Percentiles rank a stretch among this genome's conserved stretches.
Evolutionary conservation across 2,329 filamentous ascomycete species (phyloP).

Genomic region (Sporothrix mexicana): DNA sequence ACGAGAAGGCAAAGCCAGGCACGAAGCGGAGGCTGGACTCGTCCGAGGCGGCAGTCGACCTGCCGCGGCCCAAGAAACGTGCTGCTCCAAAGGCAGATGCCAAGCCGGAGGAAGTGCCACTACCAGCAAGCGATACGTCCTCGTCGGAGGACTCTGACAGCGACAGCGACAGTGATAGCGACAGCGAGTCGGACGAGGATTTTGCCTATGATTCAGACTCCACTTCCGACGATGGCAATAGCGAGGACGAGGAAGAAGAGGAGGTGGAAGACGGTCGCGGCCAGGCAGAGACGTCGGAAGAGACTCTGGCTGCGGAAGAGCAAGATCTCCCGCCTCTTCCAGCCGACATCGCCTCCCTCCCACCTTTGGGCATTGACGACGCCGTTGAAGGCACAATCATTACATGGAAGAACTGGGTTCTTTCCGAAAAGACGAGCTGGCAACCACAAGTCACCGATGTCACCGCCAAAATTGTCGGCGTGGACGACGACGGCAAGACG

Average conservation of each 20-base stretch:
- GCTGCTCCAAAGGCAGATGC: not conserved
- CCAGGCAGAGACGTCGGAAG: not conserved
- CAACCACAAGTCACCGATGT: slow-evolving; percentile 67
- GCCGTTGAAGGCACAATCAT: slow-evolving; percentile 67
- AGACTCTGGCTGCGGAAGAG: slow-evolving; percentile 36
- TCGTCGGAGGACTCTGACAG: slow-evolving; percentile 13
- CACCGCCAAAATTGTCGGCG: slow-evolving; percentile 68
- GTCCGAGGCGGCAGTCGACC: not conserved
- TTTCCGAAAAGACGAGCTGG: slow-evolving; percentile 69
- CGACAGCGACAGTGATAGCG: not conserved
- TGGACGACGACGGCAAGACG: slow-evolving; percentile 55
- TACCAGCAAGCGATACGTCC: not conserved
- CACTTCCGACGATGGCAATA: too few species aligned
- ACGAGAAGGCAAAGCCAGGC: not conserved
- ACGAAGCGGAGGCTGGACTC: slow-evolving; percentile 9
- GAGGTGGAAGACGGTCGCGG: not conserved
- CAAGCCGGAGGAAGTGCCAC: not conserved
- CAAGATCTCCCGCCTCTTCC: slow-evolving; percentile 70
- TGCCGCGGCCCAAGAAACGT: slow-evolving; percentile 26
- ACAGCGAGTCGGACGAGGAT: not conserved
- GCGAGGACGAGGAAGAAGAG: too few species aligned
- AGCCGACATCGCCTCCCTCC: slow-evolving; percentile 59
- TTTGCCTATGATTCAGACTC: too few species aligned
- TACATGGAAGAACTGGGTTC: slow-evolving; percentile 68
- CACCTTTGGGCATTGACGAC: slow-evolving; percentile 55